These are phyloP conservation scores for Puccinia triticina DNA, from an alignment of 1,284 basidiomycete species.

Conservation along the genomic window DNA sequence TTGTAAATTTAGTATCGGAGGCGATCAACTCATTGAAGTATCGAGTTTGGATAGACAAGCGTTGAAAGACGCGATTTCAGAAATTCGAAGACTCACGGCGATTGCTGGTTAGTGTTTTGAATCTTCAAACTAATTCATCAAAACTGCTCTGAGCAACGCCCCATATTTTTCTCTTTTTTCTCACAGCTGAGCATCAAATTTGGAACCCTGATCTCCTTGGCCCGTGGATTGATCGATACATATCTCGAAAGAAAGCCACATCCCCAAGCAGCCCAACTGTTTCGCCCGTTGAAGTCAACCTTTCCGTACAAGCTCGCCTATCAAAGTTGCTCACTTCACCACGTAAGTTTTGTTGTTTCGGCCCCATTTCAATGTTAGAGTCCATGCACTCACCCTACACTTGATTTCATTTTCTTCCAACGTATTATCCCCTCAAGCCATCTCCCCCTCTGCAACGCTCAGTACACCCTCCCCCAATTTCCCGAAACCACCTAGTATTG, in stretches of 20 bases:
- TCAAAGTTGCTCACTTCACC: slow-evolving; percentile 34
- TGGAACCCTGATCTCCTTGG: slow-evolving; percentile 30
- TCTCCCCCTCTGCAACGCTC: slow-evolving; percentile 19
- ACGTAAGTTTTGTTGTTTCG: slow-evolving; percentile 7
- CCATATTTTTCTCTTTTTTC: not conserved
- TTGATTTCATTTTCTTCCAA: not conserved
- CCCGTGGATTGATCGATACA: slow-evolving; percentile 35
- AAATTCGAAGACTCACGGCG: slow-evolving; percentile 39
- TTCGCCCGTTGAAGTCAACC: not conserved
- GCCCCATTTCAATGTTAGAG: not conserved
- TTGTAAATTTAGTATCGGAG: slow-evolving; percentile 40
- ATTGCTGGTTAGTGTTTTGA: slow-evolving; percentile 19
- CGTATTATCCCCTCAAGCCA: not conserved
- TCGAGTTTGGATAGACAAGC: slow-evolving; percentile 37
- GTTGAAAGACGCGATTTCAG: slow-evolving; percentile 34
- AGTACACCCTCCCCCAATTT: slow-evolving; percentile 4
- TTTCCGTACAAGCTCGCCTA: slow-evolving; percentile 27
- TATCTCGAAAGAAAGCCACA: slow-evolving; percentile 23
- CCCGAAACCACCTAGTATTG: slow-evolving; percentile 21
- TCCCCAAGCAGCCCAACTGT: not conserved
- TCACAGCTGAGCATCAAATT: slow-evolving; percentile 27
- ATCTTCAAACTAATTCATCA: not conserved
- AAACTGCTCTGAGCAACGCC: not conserved
- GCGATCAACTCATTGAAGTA: slow-evolving; percentile 46
- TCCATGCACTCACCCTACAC: not conserved